Percentiles rank a stretch among this genome's conserved stretches.
Evolutionary conservation across 768 basidiomycete species (phyloP).

Genomic region (Psilocybe tampanensis): DNA sequence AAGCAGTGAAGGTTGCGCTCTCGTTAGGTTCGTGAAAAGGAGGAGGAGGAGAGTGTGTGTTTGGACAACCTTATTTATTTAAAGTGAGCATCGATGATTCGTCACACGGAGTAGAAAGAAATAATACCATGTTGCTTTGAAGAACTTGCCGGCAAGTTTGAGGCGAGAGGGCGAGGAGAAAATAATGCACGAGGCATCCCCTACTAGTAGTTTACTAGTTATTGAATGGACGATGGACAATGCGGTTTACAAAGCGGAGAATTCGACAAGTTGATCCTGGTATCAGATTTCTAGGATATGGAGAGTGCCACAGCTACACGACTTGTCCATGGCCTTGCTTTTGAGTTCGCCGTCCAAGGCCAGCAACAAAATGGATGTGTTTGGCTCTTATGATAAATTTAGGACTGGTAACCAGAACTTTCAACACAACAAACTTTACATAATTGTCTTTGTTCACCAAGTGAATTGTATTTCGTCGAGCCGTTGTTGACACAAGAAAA

Average conservation of each 20-base stretch:
- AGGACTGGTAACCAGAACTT: no score
- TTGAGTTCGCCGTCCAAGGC: no score
- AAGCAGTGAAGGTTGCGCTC: constrained; percentile 4
- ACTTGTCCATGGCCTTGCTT: constrained; percentile 21
- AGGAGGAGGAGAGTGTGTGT: constrained; percentile 48
- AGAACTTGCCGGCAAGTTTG: constrained; percentile 10
- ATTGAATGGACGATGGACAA: not conserved
- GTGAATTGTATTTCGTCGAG: not conserved
- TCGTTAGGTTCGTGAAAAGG: constrained; percentile 44
- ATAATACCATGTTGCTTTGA: constrained; percentile 11
- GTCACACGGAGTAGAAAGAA: not conserved
- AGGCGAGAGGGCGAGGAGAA: not conserved
- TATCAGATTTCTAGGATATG: not conserved
- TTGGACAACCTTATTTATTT: constrained; percentile 30
- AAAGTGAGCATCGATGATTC: not conserved
- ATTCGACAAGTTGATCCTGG: not conserved
- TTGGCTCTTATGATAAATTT: no score
- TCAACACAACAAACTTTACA: not conserved
- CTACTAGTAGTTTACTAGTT: not conserved
- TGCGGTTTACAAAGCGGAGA: not conserved
- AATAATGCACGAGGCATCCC: constrained; percentile 1
- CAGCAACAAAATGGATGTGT: no score
- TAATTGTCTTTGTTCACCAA: constrained; percentile 1
- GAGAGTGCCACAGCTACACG: constrained; percentile 17
- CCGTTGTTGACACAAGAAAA: constrained; percentile 42